These are phyloP conservation scores for Vickermania ingenoplastis DNA, from an alignment of 208 protist genomes.

Conservation along the genomic window DNA sequence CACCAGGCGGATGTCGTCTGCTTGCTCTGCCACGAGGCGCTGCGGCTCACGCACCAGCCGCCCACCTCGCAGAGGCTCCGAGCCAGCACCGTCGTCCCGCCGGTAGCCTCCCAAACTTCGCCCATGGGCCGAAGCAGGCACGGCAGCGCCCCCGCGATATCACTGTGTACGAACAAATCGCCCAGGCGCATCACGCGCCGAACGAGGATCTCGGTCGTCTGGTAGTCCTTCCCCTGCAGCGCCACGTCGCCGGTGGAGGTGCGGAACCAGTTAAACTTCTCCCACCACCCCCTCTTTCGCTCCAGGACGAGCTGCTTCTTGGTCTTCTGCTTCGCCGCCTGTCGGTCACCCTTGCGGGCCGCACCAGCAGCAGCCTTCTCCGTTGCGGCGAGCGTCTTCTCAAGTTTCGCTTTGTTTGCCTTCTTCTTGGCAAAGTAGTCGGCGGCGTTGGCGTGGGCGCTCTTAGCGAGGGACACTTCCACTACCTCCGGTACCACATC, in stretches of 20 bases:
- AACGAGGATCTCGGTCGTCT: slow-evolving; percentile 94
- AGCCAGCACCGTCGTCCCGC: slow-evolving; percentile 22
- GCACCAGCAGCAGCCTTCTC: slow-evolving; percentile 81
- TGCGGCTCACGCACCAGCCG: slow-evolving; percentile 86
- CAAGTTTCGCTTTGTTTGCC: slow-evolving; percentile 69
- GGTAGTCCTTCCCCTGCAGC: slow-evolving; percentile 89
- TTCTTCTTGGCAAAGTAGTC: slow-evolving; percentile 87
- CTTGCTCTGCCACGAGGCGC: slow-evolving; percentile 92
- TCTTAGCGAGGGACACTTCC: slow-evolving; percentile 88
- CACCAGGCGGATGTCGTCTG: slow-evolving; percentile 91
- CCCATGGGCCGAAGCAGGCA: slow-evolving; percentile 90
- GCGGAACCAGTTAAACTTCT: slow-evolving; percentile 98
- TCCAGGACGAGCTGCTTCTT: slow-evolving; percentile 79
- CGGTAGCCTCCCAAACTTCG: slow-evolving; percentile 12
- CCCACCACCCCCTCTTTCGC: slow-evolving; percentile 94
- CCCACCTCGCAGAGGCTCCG: slow-evolving; percentile 85
- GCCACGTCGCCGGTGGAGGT: slow-evolving; percentile 94
- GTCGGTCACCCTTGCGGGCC: slow-evolving; percentile 47
- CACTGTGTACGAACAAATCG: slow-evolving; percentile 96
- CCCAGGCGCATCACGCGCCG: slow-evolving; percentile 54
- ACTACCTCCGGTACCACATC: slow-evolving; percentile 57
- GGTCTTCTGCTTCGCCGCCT: slow-evolving; percentile 45
- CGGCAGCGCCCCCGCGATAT: slow-evolving; percentile 88
- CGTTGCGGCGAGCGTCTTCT: slow-evolving; percentile 72
- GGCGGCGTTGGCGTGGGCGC: slow-evolving; percentile 92